phyloP scores from a whole-genome alignment of 2,329 filamentous ascomycete genomes.

The Lanzia echinophila region DNA sequence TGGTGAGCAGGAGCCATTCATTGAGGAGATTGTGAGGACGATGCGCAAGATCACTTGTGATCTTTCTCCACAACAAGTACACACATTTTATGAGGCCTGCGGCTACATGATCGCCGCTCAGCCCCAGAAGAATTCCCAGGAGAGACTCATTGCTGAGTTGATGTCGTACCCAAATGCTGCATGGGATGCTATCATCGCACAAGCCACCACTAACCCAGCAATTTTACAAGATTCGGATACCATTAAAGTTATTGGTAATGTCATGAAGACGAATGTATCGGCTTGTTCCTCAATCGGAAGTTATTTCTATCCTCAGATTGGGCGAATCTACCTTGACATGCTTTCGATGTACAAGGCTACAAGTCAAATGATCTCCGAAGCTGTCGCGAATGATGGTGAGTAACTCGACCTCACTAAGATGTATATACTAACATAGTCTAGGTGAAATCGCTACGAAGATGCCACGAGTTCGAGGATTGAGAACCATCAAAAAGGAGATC shows the following conservation, averaged over 20 bases:
- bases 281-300: constrained; percentile 92
- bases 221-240: constrained; percentile 89
- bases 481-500: constrained; percentile 99
- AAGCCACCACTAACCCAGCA: constrained; percentile 75
- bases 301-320: constrained; percentile 98
- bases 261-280: constrained; percentile 99
- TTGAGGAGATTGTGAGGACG: constrained; percentile 94
- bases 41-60: constrained; percentile 95
- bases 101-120: constrained; percentile 99
- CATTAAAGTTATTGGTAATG: constrained; percentile 98
- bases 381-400: constrained; percentile 75
- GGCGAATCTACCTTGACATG: constrained; percentile 97
- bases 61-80: constrained; percentile 90
- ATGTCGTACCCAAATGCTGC: constrained; percentile 92
- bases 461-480: constrained; percentile 87
- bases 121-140: constrained; percentile 89
- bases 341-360: constrained; percentile 97
- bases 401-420: constrained; percentile 2
- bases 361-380: constrained; percentile 92
- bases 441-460: constrained; percentile 94
- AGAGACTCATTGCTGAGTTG: constrained; percentile 81
- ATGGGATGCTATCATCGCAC: constrained; percentile 90
- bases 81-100: constrained; percentile 98
- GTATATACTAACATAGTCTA: constrained; percentile 35
- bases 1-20: constrained; percentile 91